Percentiles rank a stretch among this genome's conserved stretches.
Evolutionary conservation across 2,329 filamentous ascomycete genomes (phyloP).

Genomic region (Aspergillus transmontanensis): DNA sequence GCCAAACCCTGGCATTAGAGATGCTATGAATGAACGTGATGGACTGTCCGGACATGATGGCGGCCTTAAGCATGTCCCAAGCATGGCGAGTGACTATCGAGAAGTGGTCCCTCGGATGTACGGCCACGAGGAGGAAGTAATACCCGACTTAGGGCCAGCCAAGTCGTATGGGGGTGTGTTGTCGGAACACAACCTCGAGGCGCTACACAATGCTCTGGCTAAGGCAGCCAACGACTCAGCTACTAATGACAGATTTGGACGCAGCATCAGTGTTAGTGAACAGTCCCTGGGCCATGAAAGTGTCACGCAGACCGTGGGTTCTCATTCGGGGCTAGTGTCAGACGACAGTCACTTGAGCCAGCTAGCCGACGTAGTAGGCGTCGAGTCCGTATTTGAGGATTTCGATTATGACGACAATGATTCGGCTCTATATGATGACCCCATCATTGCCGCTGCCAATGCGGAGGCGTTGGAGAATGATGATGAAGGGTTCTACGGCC

Average conservation of each 20-base stretch:
- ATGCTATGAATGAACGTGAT: constrained; percentile 17
- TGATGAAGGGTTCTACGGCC: constrained; percentile 89
- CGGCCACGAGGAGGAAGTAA: constrained; percentile 28
- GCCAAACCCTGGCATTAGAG: constrained; percentile 4
- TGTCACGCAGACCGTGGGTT: constrained; percentile 39
- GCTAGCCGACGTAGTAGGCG: constrained; percentile 41
- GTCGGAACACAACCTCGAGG: constrained; percentile 63
- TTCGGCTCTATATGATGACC: constrained; percentile 77
- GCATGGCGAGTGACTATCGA: constrained; percentile 38
- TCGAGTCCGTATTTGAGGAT: constrained; percentile 49
- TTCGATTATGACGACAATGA: constrained; percentile 63
- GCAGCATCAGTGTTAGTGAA: constrained; percentile 56
- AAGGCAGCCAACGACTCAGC: constrained; percentile 78
- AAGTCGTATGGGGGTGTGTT: constrained; percentile 41
- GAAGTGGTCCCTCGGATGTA: constrained; percentile 22
- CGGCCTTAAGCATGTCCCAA: constrained; percentile 37
- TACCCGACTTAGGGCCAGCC: constrained; percentile 38
- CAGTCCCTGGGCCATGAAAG: constrained; percentile 40
- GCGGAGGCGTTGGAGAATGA: constrained; percentile 91
- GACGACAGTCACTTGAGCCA: constrained; percentile 55
- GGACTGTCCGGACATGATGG: constrained; percentile 10
- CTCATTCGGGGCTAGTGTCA: constrained; percentile 50
- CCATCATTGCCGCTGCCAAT: constrained; percentile 92
- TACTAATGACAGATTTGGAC: constrained; percentile 72
- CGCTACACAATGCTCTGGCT: constrained; percentile 82